Evolutionary conservation across 805 yeast species (phyloP).

Genomic region (Kodamaea hsintzibuensis): DNA sequence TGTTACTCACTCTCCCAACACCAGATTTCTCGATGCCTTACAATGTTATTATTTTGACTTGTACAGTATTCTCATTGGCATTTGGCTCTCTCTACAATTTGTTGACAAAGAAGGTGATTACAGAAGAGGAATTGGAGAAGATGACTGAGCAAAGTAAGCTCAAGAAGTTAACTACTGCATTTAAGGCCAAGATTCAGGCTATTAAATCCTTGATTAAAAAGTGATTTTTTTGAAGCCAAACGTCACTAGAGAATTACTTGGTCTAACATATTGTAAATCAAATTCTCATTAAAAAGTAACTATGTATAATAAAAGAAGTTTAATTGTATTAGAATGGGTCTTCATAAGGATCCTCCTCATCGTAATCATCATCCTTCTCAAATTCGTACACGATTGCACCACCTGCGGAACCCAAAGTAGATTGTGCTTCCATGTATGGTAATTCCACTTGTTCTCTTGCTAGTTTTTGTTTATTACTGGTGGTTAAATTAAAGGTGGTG

Average conservation of each 20-base stretch:
- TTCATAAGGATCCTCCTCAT: conserved; percentile 96
- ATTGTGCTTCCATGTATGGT: conserved; percentile 91
- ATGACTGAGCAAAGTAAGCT: conserved; percentile 14
- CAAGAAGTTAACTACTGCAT: not conserved
- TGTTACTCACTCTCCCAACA: conserved; percentile 83
- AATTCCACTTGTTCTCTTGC: conserved; percentile 85
- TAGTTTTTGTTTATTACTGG: conserved; percentile 69
- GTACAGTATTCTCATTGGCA: conserved; percentile 88
- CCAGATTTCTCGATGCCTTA: conserved; percentile 99
- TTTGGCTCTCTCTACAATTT: conserved; percentile 86
- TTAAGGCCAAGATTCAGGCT: conserved; percentile 4
- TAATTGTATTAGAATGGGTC: conserved; percentile 69
- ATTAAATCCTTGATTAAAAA: conserved; percentile 8
- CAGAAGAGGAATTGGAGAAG: conserved; percentile 67
- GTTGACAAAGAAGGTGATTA: conserved; percentile 68
- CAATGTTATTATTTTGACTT: conserved; percentile 90
- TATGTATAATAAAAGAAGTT: not conserved
- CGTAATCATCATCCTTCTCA: conserved; percentile 96
- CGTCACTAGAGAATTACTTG: not conserved
- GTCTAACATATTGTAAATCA: not conserved
- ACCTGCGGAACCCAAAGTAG: conserved; percentile 57
- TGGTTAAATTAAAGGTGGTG: conserved; percentile 84
- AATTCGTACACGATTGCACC: conserved; percentile 96
- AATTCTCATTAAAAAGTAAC: not conserved
- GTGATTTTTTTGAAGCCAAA: too few species aligned